These are phyloP conservation scores for Albizia julibrissin DNA, from an alignment of 306 rosid species.

Conservation along the genomic window DNA sequence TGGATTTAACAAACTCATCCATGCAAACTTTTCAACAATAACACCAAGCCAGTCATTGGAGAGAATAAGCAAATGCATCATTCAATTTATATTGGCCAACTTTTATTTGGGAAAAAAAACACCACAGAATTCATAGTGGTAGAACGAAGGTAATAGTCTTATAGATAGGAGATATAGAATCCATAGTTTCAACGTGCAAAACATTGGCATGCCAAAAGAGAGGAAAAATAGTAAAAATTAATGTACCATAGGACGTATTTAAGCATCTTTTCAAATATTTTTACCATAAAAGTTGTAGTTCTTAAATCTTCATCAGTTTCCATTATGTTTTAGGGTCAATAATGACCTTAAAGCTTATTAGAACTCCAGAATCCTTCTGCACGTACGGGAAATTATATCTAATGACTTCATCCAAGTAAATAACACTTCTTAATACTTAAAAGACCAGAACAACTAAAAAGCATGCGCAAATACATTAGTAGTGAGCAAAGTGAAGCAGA, in stretches of 20 bases:
- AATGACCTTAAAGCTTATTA: not conserved
- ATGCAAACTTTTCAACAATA: not conserved
- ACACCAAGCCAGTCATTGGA: not conserved
- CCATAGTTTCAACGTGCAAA: conserved; percentile 24
- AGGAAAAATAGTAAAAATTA: conserved; percentile 21
- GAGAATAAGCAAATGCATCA: conserved; percentile 14
- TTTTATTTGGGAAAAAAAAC: conserved; percentile 3
- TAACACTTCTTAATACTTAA: not conserved
- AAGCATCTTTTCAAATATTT: not conserved
- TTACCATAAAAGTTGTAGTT: not conserved
- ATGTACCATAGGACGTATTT: not conserved
- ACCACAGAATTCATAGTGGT: not conserved
- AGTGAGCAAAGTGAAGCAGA: conserved; percentile 29
- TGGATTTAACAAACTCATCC: not conserved
- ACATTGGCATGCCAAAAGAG: conserved; percentile 19
- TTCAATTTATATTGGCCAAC: conserved; percentile 10
- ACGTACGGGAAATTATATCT: not conserved
- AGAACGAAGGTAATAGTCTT: not conserved
- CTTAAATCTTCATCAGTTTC: not conserved
- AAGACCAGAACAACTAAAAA: not conserved
- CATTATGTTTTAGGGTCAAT: not conserved
- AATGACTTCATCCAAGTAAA: conserved; percentile 12
- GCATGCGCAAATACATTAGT: not conserved
- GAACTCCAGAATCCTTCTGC: not conserved
- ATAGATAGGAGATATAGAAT: not conserved